Evolutionary conservation across 225 moss, liverwort and hornwort genomes (phyloP).

Genomic region (Physcomitrellopsis africana): DNA sequence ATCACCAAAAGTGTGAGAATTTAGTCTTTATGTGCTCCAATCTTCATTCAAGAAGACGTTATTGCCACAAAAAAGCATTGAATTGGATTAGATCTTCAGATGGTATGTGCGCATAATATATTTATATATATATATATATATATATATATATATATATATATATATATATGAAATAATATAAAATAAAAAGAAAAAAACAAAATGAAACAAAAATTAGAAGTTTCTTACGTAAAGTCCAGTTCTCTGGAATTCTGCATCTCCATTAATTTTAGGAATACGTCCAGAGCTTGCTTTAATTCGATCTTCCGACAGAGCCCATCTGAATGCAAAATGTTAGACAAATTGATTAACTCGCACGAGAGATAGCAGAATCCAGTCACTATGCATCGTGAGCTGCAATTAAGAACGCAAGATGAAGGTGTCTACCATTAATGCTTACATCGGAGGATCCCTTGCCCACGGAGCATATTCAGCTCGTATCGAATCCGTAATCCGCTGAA

Average conservation of each 20-base stretch:
- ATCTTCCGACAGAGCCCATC: constrained; percentile 63
- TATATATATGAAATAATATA: too few relatives aligned
- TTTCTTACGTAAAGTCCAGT: constrained; percentile 50
- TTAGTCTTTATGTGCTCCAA: neutral
- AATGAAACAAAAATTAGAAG: neutral
- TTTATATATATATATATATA: too few relatives aligned
- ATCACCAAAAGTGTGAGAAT: neutral
- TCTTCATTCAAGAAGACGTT: neutral
- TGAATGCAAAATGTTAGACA: constrained; percentile 25
- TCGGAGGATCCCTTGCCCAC: constrained; percentile 64
- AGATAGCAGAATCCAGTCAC: neutral
- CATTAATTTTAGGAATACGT: constrained; percentile 61
- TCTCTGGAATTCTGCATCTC: constrained; percentile 51
- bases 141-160: too few relatives aligned
- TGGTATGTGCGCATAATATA: neutral
- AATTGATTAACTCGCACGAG: constrained; percentile 20
- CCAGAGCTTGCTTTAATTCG: constrained; percentile 57
- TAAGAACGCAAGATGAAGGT: neutral
- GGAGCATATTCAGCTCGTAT: constrained; percentile 54
- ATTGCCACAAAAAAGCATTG: neutral
- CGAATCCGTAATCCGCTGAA: constrained; percentile 53
- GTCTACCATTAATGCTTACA: constrained; percentile 34
- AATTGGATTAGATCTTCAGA: neutral
- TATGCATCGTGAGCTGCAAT: neutral
- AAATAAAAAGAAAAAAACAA: neutral